phyloP scores from a whole-genome alignment of 331 rosid species.

The Pyracantha coccinea region DNA sequence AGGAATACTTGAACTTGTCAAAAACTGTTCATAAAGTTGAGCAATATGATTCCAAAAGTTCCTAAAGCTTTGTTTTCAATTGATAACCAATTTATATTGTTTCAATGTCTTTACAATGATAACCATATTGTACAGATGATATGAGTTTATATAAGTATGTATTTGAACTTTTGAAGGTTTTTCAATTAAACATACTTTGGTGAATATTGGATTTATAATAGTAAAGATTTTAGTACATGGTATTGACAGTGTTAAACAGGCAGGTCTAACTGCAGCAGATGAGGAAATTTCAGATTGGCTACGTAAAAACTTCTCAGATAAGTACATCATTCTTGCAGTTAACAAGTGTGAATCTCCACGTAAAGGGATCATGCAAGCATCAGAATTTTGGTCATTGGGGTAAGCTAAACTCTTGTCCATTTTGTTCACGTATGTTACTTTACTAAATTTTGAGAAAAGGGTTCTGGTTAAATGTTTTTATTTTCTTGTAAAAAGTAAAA shows the following conservation, averaged over 20 bases:
- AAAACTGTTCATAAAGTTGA: background rate
- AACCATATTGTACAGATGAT: background rate
- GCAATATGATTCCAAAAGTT: background rate
- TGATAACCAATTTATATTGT: background rate
- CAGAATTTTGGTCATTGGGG: constrained; percentile 98
- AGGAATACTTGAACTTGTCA: background rate
- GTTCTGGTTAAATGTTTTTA: background rate
- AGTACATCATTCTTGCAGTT: constrained; percentile 73
- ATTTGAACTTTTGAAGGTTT: background rate
- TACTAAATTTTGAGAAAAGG: background rate
- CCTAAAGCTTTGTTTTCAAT: background rate
- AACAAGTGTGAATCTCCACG: constrained; percentile 95
- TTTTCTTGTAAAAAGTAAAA: background rate
- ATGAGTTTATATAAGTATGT: background rate
- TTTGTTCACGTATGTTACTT: background rate
- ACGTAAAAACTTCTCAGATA: constrained; percentile 72
- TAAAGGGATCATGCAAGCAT: constrained; percentile 76
- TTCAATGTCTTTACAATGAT: too few species aligned
- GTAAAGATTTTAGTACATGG: background rate
- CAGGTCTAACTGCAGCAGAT: constrained; percentile 91
- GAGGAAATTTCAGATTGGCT: constrained; percentile 90
- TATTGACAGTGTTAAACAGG: constrained; percentile 47
- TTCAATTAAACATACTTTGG: background rate
- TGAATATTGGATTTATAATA: background rate
- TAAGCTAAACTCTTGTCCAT: constrained; percentile 19